Conservation (phyloP, 768 basidiomycete genomes). For the Lactifluus volemus region DNA sequence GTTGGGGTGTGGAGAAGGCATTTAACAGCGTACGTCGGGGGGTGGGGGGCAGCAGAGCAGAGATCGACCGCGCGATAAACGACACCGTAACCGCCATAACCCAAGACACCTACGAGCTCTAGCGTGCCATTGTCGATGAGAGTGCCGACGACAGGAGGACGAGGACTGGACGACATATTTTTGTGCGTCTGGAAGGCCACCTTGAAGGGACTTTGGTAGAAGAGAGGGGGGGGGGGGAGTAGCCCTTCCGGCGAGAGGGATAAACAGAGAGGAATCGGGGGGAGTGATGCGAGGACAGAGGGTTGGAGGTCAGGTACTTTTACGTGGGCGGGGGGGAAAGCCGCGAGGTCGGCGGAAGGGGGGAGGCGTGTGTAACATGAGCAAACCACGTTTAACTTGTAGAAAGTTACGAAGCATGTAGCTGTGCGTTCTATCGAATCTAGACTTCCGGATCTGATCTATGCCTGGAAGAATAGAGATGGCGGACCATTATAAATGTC, state of each 20-base stretch:
- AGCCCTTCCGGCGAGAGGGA: conserved; percentile 16
- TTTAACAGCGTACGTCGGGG: conserved; percentile 79
- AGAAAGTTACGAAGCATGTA: background rate
- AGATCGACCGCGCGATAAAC: conserved; percentile 83
- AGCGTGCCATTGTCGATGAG: conserved; percentile 76
- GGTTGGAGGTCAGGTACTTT: conserved; percentile 21
- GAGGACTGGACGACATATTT: conserved; percentile 26
- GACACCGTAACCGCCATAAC: conserved; percentile 91
- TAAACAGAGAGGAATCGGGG: conserved; percentile 24
- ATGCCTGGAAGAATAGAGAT: background rate
- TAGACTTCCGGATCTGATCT: conserved; percentile 19
- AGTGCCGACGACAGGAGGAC: conserved; percentile 53
- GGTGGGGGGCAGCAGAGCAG: conserved; percentile 28
- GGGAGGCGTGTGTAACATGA: conserved; percentile 30
- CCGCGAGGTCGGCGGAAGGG: conserved; percentile 24
- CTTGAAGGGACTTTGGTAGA: conserved; percentile 6
- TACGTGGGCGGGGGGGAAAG: conserved; percentile 26
- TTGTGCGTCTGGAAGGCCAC: conserved; percentile 18
- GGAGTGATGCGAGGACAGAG: conserved; percentile 21
- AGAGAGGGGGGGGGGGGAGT: background rate
- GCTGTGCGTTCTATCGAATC: conserved; percentile 11
- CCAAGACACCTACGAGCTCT: conserved; percentile 79
- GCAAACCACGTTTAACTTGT: conserved; percentile 21
- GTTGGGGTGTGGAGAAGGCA: conserved; percentile 58
- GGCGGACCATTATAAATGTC: background rate